phyloP scores from a whole-genome alignment of 345 rosid genomes.

The Acer negundo region DNA sequence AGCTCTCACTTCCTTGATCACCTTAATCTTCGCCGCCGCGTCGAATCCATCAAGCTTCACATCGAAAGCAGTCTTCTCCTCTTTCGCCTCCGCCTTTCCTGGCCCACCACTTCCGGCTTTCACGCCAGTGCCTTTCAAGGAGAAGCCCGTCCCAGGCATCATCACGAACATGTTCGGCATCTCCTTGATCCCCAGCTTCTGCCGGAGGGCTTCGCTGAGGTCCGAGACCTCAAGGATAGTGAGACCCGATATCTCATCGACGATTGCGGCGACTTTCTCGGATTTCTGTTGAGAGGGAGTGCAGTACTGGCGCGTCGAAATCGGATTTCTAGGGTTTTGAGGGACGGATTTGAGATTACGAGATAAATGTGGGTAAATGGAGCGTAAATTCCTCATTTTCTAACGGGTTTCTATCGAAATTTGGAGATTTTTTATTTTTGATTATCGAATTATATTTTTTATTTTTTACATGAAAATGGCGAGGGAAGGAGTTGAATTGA shows the following conservation, averaged over 20 bases:
- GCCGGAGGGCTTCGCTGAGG: conserved; percentile 64
- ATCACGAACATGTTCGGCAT: conserved; percentile 85
- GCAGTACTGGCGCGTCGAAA: conserved; percentile 23
- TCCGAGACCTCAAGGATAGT: conserved; percentile 79
- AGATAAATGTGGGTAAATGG: conserved; percentile 42
- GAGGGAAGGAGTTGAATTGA: neutral
- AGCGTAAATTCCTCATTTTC: conserved; percentile 49
- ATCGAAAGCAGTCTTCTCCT: conserved; percentile 72
- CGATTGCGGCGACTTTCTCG: conserved; percentile 53
- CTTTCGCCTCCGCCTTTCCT: conserved; percentile 56
- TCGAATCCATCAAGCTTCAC: conserved; percentile 84
- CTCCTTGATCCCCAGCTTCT: conserved; percentile 59
- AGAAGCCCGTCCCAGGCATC: conserved; percentile 89
- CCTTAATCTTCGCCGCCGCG: conserved; percentile 74
- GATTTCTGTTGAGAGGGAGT: conserved; percentile 34
- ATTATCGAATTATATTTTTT: neutral
- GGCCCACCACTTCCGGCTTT: conserved; percentile 42
- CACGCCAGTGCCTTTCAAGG: conserved; percentile 34
- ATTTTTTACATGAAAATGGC: neutral
- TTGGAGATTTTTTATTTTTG: neutral
- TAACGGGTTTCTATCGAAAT: neutral
- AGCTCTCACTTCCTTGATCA: conserved; percentile 88
- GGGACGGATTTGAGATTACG: conserved; percentile 27
- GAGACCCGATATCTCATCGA: conserved; percentile 64
- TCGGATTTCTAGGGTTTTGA: conserved; percentile 8